Conservation (phyloP, 2,329 filamentous ascomycete genomes). For the Leptosphaerulina australis region DNA sequence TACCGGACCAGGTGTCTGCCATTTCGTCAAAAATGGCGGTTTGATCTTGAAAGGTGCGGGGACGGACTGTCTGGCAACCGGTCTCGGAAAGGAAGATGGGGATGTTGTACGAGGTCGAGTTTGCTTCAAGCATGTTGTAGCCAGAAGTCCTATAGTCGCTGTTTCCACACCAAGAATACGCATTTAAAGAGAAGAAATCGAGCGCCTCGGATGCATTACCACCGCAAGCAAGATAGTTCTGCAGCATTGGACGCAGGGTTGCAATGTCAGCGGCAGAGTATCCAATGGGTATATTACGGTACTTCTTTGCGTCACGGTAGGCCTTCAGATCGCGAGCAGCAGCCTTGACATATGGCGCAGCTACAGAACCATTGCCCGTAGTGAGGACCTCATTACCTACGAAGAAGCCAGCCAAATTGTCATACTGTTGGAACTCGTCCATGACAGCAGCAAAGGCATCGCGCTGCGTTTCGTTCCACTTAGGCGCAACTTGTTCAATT, state of each 20-base stretch:
- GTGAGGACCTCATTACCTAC: slow-evolving; percentile 87
- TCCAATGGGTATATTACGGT: slow-evolving; percentile 81
- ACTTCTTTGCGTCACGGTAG: slow-evolving; percentile 75
- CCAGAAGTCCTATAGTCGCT: slow-evolving; percentile 66
- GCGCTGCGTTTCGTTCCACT: slow-evolving; percentile 76
- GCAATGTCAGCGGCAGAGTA: slow-evolving; percentile 89
- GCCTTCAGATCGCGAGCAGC: slow-evolving; percentile 82
- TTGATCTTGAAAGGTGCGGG: slow-evolving; percentile 73
- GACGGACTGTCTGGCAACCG: slow-evolving; percentile 72
- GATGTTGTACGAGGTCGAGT: slow-evolving; percentile 71
- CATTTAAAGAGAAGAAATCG: slow-evolving; percentile 86
- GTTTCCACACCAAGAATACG: slow-evolving; percentile 68
- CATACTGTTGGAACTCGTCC: slow-evolving; percentile 76
- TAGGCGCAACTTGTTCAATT: slow-evolving; percentile 66
- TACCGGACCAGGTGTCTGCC: slow-evolving; percentile 73
- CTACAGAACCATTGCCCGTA: slow-evolving; percentile 58
- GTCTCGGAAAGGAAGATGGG: slow-evolving; percentile 75
- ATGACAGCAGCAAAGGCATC: slow-evolving; percentile 72
- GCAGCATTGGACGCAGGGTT: slow-evolving; percentile 67
- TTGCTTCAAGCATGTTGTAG: slow-evolving; percentile 70
- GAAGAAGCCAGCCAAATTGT: slow-evolving; percentile 78
- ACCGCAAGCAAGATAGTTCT: slow-evolving; percentile 80
- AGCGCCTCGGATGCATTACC: slow-evolving; percentile 68
- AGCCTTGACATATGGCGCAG: slow-evolving; percentile 83
- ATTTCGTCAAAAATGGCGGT: slow-evolving; percentile 80